Evolutionary conservation across 495 filamentous ascomycete genomes (phyloP), one percentile per base, ranked within the genome.

Genomic region (Hypoxylon fragiforme): DNA sequence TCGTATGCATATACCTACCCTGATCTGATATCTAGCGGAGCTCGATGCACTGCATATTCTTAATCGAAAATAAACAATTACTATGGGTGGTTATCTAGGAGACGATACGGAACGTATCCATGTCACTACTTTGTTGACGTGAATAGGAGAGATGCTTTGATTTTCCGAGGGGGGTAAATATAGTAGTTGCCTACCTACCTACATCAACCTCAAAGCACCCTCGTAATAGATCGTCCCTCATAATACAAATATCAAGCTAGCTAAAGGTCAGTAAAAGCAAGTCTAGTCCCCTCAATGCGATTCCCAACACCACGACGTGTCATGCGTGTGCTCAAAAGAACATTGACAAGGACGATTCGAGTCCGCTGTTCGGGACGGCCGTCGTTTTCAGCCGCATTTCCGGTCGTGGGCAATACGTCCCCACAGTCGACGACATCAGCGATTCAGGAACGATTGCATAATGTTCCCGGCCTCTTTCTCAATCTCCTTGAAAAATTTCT

Each of bases 401-500:
- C 18, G 4, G 9, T 13, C 37, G 7, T 37, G 21, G 20, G 22
- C 16, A 37, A n/a, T 9, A 32, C 31, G 16, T 14, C n/a, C n/a
- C n/a, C 40, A 18, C 40, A n/a, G 3, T n/a, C 37, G 7, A 28
- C 26, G 16, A 3, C 22, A 1, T 56, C 36, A 61, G 46, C 36
- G 19, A 19, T 43, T 47, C 48, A 65, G 22, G 34, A 67, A 56
- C 19, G 51, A 59, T 3, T 57, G 43, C 46, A 65, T 13, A 38
- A 67, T 62, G 15, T 62, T 57, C 40, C 50, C 45, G 26, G 55
- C 44, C 49, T 67, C 62, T 14, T 60, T 55, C 40, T 65, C 51
- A 15, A 67, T 60, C 37, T 67, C 48, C 52, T 63, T 42, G 0
- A 65, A 58, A 48, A 67, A 65, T 43, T 63, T 34, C 65, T 67